Base-by-base conservation (phyloP, 2,329 filamentous ascomycete genomes). In the Trichoderma arundinaceum region DNA sequence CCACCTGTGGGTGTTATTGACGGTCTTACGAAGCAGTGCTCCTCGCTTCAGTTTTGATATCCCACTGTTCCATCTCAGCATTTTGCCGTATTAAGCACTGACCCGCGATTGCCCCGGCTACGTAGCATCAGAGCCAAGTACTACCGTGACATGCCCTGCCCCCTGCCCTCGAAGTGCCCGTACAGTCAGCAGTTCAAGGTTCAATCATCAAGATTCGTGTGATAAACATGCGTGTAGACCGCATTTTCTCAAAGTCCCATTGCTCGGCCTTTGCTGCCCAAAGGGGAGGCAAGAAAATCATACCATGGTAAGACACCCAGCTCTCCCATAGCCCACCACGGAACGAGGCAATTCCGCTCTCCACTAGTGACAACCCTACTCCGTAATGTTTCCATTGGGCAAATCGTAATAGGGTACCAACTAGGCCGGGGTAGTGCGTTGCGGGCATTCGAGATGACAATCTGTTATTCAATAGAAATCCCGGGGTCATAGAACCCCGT, bases 61-160 rank as follows among this genome's bases (percentile, higher is more conserved):
- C n/a, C 32, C 56, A 43, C 43, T 19, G 12, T 51, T 38, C 38
- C 35, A 52, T 62, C 48, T 43, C 38, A 44, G 39, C 12, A 41
- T 51, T 52, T 54, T 44, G n/a, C 39, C 57, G n/a, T 60, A 41
- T 60, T 51, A 32, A 51, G 57, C 57, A 60, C 57, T 41, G 57
- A 8, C 57, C 57, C 44, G 43, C 4, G 19, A 12, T 28, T 39
- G 17, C 57, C 57, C 57, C 33, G 49, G 39, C 48, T 46, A 46
- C 12, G 60, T 63, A 53, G 60, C 60, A 63, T 44, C 38, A 52
- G 12, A 39, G 28, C 22, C 58, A 33, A 52, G 48, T n/a, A 43
- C 58, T n/a, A 43, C 58, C 58, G 48, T 52, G 58, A 62, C 48
- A 52, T 62, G 43, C 52, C 22, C 58, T 62, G 35, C 58, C 46